These are phyloP conservation scores for Scleroderma citrinum DNA, from an alignment of 768 basidiomycete genomes.

Conservation along the genomic window DNA sequence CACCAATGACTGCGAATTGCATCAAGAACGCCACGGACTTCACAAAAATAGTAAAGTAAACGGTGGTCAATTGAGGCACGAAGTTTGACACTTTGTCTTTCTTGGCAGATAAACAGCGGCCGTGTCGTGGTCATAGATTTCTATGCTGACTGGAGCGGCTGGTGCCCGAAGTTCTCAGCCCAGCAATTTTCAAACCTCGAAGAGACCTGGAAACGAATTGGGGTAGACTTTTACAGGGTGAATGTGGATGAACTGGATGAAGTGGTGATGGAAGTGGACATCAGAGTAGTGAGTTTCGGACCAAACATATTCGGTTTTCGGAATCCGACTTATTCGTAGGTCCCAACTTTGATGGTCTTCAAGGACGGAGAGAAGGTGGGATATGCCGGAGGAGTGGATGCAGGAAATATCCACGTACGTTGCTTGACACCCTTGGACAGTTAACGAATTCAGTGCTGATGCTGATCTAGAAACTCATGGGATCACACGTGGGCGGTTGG, in stretches of 20 bases:
- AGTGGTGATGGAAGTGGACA: slow-evolving; percentile 51
- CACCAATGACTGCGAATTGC: slow-evolving; percentile 10
- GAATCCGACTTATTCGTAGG: slow-evolving; percentile 2
- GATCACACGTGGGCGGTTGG: slow-evolving; percentile 11
- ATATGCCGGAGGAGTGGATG: slow-evolving; percentile 20
- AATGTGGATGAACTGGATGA: slow-evolving; percentile 57
- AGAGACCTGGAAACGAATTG: slow-evolving; percentile 21
- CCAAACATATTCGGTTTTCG: too few relatives aligned
- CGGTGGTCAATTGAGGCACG: background rate
- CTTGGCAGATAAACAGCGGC: slow-evolving; percentile 23
- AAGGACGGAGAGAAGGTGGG: slow-evolving; percentile 25
- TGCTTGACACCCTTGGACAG: slow-evolving; percentile 9
- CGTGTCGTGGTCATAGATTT: slow-evolving; percentile 21
- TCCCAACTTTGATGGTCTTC: slow-evolving; percentile 26
- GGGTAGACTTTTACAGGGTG: slow-evolving; percentile 63
- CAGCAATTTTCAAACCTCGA: slow-evolving; percentile 14
- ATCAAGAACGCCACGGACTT: slow-evolving; percentile 18
- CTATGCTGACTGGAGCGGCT: slow-evolving; percentile 10
- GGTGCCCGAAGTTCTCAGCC: slow-evolving; percentile 1
- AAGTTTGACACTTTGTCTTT: slow-evolving; percentile 1
- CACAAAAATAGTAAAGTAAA: slow-evolving; percentile 8
- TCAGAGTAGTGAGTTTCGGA: slow-evolving; percentile 51
- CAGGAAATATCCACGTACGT: slow-evolving; percentile 21
- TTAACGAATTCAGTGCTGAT: background rate
- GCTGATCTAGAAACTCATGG: slow-evolving; percentile 16